Percentiles rank a stretch among this genome's conserved stretches.
phyloP scores from a whole-genome alignment of 2,329 filamentous ascomycete genomes.

The Claviceps pusilla region DNA sequence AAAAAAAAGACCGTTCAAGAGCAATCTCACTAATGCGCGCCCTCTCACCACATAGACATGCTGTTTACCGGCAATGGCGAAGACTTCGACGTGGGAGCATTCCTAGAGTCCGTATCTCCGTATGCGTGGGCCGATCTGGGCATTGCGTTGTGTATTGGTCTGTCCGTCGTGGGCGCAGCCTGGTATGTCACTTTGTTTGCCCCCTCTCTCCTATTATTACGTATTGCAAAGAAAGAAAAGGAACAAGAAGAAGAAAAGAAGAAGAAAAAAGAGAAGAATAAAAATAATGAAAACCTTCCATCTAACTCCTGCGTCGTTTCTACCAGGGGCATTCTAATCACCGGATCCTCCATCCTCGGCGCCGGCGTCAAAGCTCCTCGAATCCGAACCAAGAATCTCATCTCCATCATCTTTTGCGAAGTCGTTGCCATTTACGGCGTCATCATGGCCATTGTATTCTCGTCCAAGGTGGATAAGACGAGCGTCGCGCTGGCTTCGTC shows the following conservation, averaged over 20 bases:
- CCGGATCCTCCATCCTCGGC: conserved; percentile 90
- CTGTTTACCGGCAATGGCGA: conserved; percentile 95
- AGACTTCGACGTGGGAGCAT: conserved; percentile 90
- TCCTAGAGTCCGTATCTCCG: conserved; percentile 85
- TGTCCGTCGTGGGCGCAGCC: conserved; percentile 92
- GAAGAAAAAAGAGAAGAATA: not conserved
- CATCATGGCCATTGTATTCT: conserved; percentile 99
- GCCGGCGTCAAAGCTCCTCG: conserved; percentile 91
- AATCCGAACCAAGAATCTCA: conserved; percentile 98
- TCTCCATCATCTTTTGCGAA: conserved; percentile 99
- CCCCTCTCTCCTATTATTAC: too few species aligned
- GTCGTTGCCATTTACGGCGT: conserved; percentile 99
- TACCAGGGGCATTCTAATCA: conserved; percentile 92
- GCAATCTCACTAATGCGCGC: not conserved
- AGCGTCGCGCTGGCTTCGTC: conserved; percentile 51
- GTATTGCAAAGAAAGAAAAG: too few species aligned
- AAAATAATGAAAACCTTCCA: not conserved
- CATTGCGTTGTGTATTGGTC: conserved; percentile 84
- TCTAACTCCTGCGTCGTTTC: not conserved
- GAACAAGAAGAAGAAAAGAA: too few species aligned
- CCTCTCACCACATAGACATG: conserved; percentile 55
- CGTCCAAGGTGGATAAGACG: conserved; percentile 63
- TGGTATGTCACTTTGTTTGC: conserved; percentile 45
- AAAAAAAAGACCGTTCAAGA: not conserved
- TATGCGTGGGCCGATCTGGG: conserved; percentile 86